phyloP scores from a whole-genome alignment of 1,284 basidiomycete genomes.

The Sparassis latifolia region DNA sequence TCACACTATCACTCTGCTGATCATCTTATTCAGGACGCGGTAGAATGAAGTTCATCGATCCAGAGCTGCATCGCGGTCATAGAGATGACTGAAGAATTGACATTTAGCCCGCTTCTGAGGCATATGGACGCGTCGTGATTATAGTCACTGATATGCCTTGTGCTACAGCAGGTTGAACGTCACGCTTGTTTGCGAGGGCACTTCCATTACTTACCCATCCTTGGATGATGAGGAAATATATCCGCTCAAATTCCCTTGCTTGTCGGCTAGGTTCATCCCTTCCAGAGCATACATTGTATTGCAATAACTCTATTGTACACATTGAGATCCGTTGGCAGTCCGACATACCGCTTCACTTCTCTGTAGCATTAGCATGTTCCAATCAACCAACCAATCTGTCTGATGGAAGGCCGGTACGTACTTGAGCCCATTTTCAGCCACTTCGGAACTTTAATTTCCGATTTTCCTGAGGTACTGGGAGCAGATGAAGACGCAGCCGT shows the following conservation, averaged over 20 bases:
- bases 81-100: neutral
- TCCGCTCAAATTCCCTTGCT: no score
- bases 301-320: no score
- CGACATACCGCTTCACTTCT: neutral
- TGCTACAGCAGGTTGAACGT: no score
- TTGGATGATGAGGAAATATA: no score
- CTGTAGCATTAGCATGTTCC: neutral
- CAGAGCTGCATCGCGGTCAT: slow-evolving; percentile 34
- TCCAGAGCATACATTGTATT: no score
- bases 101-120: no score
- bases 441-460: slow-evolving; percentile 64
- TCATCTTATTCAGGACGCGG: slow-evolving; percentile 41
- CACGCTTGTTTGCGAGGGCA: no score
- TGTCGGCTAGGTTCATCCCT: no score
- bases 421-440: slow-evolving; percentile 56
- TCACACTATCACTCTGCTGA: neutral
- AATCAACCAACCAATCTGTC: neutral
- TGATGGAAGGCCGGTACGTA: slow-evolving; percentile 7
- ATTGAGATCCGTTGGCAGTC: no score
- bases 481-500: neutral
- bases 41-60: slow-evolving; percentile 63
- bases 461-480: slow-evolving; percentile 2
- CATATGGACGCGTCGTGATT: no score
- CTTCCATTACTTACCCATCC: no score
- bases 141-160: no score